Conservation (phyloP, 1,139 yeast species). For the Lodderomyces jiufengensis region DNA sequence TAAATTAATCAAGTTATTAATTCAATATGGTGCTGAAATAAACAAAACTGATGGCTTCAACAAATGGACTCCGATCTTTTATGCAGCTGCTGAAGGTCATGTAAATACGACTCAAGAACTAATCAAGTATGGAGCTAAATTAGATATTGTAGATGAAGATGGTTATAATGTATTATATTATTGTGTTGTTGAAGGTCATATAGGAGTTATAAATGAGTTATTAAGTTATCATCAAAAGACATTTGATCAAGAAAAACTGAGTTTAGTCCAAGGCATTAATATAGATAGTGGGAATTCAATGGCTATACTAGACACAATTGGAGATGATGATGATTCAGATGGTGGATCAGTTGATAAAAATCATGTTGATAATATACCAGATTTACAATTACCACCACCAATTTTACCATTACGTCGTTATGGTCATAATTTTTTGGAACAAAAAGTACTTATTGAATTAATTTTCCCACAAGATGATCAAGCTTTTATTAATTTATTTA, state of each 20-base stretch:
- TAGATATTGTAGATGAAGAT: constrained; percentile 75
- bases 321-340: constrained; percentile 21
- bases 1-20: constrained; percentile 62
- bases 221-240: constrained; percentile 24
- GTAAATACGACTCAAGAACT: constrained; percentile 65
- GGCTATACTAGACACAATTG: constrained; percentile 24
- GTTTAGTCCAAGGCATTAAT: not conserved
- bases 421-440: constrained; percentile 93
- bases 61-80: constrained; percentile 92
- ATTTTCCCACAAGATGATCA: constrained; percentile 51
- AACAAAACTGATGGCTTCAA: constrained; percentile 80
- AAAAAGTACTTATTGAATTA: constrained; percentile 78
- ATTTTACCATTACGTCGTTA: constrained; percentile 88
- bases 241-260: constrained; percentile 1
- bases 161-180: constrained; percentile 81
- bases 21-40: constrained; percentile 72
- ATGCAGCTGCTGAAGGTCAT: constrained; percentile 87
- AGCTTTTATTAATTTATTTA: constrained; percentile 51
- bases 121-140: constrained; percentile 68
- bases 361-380: constrained; percentile 71
- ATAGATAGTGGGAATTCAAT: constrained; percentile 12
- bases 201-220: constrained; percentile 69
- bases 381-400: constrained; percentile 90
- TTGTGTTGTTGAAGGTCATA: constrained; percentile 93
- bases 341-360: constrained; percentile 29